Base-by-base conservation (phyloP, 345 rosid genomes). In the Eucalyptus guilfoylei region DNA sequence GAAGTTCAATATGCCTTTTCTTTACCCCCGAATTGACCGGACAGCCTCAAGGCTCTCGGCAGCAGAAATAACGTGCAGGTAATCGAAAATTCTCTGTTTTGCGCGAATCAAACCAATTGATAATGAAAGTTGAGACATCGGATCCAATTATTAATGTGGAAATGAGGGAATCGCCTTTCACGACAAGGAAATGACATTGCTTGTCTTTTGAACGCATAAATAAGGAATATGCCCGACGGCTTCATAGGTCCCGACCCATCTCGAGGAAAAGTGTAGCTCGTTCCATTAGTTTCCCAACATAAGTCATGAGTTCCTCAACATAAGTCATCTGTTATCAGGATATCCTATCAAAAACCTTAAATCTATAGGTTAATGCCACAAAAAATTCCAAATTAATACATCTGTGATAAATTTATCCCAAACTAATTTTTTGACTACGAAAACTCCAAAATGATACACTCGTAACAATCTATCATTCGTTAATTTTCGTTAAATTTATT, bases 321-420 rank as follows among this genome's bases (percentile, higher is more conserved):
- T 48, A 12, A 14, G 24, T 72, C 81, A 17, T 72, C 11, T 17
- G 24, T 34, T 69, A 11, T 17, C 6, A 19, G 37, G 37, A 32
- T 15, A 17, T 67, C 42, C 80, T 4, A 17, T 5, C 12, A 1
- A 67, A 32, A 8, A 32, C 80, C 80, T 67, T 67, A 8, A 8
- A 13, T 52, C 26, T 52, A 52, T 52, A 26, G 58, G 58, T 21
- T 8, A 52, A 52, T 52, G 26, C 9, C 58, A 52, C 1, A 7
- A 52, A 52, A 52, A 52, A 19, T 1, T 50, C 4, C 2, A 17
- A 50, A 50, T 17, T 50, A 17, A 50, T 50, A 50, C 0, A 17
- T 17, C 0, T 17, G 0, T 17, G 7, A 50, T 50, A 1, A 50
- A 50, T 50, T 50, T 50, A 50, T 4, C 1, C 2, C 8, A 50